Conservation (phyloP, 2,329 filamentous ascomycete species). For the Colletotrichum kahawae region DNA sequence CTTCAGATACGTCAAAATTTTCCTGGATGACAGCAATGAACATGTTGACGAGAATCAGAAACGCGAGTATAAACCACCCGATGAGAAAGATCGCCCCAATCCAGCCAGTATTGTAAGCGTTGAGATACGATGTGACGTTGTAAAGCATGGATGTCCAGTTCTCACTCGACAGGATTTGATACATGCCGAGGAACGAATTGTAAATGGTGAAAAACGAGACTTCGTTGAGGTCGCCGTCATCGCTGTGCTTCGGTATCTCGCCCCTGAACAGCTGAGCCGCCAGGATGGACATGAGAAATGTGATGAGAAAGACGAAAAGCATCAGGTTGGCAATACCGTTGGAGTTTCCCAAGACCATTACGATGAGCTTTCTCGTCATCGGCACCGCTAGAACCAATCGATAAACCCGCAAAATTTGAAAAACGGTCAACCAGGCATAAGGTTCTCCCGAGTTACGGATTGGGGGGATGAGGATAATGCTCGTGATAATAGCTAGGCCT, state of each 20-base stretch:
- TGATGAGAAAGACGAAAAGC: constrained; percentile 94
- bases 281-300: constrained; percentile 91
- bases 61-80: constrained; percentile 93
- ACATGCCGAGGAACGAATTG: constrained; percentile 97
- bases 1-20: constrained; percentile 98
- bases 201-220: constrained; percentile 90
- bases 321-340: constrained; percentile 93
- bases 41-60: constrained; percentile 98
- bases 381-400: constrained; percentile 89
- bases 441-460: constrained; percentile 73
- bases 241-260: constrained; percentile 72
- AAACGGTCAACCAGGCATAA: constrained; percentile 90
- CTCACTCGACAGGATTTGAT: constrained; percentile 93
- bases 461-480: constrained; percentile 82
- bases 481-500: constrained; percentile 78
- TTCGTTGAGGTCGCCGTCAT: constrained; percentile 64
- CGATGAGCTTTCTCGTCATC: constrained; percentile 84
- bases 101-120: constrained; percentile 77
- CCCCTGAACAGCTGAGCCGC: constrained; percentile 92
- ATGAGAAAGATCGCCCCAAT: constrained; percentile 91
- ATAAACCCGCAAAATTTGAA: constrained; percentile 92
- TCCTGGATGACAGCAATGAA: constrained; percentile 99
- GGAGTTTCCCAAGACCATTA: constrained; percentile 88
- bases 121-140: constrained; percentile 74
- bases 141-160: constrained; percentile 94